Base-by-base conservation (phyloP, 495 filamentous ascomycete genomes). In the Mycothermus thermophilus region DNA sequence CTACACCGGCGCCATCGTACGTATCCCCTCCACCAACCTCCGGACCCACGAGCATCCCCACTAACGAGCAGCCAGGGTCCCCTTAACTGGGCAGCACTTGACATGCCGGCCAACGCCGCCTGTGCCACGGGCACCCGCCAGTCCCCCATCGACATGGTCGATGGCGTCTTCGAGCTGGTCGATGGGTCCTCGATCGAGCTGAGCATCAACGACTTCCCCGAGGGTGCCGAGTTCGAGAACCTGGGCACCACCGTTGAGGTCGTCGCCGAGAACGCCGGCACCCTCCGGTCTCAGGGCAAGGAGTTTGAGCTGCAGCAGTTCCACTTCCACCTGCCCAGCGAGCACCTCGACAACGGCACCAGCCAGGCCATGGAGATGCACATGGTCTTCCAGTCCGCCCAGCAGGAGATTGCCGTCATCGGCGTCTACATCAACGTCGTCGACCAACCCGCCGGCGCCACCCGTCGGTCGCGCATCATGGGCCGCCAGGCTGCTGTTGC, bases 261-360 rank as follows among this genome's bases (percentile, higher is more conserved):
- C 27, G 57, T 65, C 30, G 50, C 56, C 17, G 57, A 52, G 15
- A n/a, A n/a, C n/a, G 47, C 50, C 2, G 63, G 57, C 10, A 48
- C 44, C 1, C 47, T 74, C 11, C 59, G 52, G 17, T 51, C 73
- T 32, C 58, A 49, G 9, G 64, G 54, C 21, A 59, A 50, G 34
- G 50, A 52, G 2, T 80, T 70, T 42, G 50, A 51, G 3, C 60
- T 83, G 13, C 52, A 63, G 24, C 77, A 83, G 44, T 80, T 79
- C 58, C 77, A 83, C 50, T 75, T 80, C 52, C 77, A 83, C 46
- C 70, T 76, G 9, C 77, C 78, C 5, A 69, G 66, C 47, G 78
- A 83, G 58, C 78, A 81, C 47, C 63, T 83, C 12, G 58, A 66
- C 42, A 51, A 57, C 32, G 54, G 52, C 11, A 60, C 56, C 1